A percentile compares a stretch with the other conserved stretches of the same genome.
These are phyloP conservation scores for Hippophae rhamnoides DNA, from an alignment of 306 rosid species.

Conservation along the genomic window DNA sequence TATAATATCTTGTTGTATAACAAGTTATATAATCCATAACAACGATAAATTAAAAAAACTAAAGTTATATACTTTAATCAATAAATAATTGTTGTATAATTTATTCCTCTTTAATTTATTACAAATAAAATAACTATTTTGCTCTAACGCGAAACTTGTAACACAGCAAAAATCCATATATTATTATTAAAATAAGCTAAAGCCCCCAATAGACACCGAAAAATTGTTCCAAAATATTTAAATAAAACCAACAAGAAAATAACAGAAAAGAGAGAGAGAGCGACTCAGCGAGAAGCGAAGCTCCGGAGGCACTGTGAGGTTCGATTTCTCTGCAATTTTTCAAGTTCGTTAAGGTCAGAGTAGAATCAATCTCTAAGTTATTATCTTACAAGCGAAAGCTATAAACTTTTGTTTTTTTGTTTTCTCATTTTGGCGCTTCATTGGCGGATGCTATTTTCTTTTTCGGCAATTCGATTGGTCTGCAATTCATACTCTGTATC, in stretches of 20 bases:
- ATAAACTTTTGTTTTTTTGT: conserved; percentile 19
- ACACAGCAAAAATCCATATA: too few relatives aligned
- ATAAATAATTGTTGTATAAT: too few relatives aligned
- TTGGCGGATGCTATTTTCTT: conserved; percentile 21
- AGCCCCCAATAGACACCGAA: too few relatives aligned
- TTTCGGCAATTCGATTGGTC: conserved; percentile 20
- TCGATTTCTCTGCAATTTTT: conserved; percentile 61
- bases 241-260: background rate
- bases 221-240: too few relatives aligned
- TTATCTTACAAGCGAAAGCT: conserved; percentile 2
- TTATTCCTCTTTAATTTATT: too few relatives aligned
- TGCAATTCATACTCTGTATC: conserved; percentile 21
- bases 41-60: too few relatives aligned
- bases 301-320: conserved; percentile 37
- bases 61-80: too few relatives aligned
- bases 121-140: too few relatives aligned
- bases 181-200: too few relatives aligned
- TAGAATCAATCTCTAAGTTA: conserved; percentile 39
- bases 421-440: conserved; percentile 34
- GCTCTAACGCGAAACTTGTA: too few relatives aligned
- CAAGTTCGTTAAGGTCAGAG: conserved; percentile 47
- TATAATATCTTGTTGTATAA: too few relatives aligned
- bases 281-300: conserved; percentile 37
- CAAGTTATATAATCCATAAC: too few relatives aligned
- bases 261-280: conserved; percentile 10